phyloP scores from a whole-genome alignment of 176 grass and related monocot genomes.

The Elymus sibiricus region DNA sequence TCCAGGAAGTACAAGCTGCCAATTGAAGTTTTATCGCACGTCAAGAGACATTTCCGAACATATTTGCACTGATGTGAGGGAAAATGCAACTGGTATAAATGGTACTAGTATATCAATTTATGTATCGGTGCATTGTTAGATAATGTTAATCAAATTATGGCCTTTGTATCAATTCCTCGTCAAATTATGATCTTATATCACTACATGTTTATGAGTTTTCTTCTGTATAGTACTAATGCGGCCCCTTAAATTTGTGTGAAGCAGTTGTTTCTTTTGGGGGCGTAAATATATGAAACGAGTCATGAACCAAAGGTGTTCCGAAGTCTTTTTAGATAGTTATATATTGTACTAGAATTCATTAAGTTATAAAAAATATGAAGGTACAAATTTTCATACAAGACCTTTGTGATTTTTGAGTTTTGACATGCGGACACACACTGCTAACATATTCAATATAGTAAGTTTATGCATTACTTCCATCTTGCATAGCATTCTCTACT shows the following conservation, averaged over 20 bases:
- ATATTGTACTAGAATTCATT: background rate
- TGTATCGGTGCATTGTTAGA: background rate
- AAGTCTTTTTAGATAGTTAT: background rate
- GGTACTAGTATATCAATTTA: background rate
- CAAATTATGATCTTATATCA: background rate
- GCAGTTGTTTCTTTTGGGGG: background rate
- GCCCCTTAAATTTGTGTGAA: background rate
- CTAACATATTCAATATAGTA: background rate
- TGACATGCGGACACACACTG: background rate
- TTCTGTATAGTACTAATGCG: background rate
- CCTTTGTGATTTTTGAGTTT: background rate
- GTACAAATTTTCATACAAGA: background rate
- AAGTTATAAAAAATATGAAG: background rate
- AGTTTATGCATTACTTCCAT: background rate
- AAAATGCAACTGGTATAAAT: background rate
- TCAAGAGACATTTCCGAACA: background rate
- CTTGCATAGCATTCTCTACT: background rate
- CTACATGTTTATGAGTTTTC: background rate
- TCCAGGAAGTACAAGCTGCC: slow-evolving; percentile 72
- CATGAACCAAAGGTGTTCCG: background rate
- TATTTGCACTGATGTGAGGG: background rate
- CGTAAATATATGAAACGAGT: too few relatives aligned
- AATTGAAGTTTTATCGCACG: background rate
- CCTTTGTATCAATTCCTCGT: background rate
- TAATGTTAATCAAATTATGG: background rate